Percentiles rank a stretch among this genome's conserved stretches.
phyloP scores from a whole-genome alignment of 192 early-diverging fungal genomes.

The Backusella luteola region DNA sequence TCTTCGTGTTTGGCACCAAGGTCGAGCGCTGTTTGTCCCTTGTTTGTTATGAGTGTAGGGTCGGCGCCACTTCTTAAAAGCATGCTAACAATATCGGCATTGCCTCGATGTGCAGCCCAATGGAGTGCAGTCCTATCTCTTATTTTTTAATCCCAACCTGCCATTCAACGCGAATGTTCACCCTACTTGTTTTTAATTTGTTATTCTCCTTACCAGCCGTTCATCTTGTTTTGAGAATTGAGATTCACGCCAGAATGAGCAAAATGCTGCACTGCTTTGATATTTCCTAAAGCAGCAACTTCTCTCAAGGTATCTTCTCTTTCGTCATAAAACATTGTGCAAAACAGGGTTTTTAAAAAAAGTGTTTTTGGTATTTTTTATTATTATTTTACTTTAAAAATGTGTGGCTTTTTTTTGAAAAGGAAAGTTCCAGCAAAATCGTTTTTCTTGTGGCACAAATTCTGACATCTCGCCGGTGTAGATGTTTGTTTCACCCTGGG shows the following conservation, averaged over 20 bases:
- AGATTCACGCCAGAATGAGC: constrained; percentile 63
- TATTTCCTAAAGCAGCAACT: constrained; percentile 65
- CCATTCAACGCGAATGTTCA: not conserved
- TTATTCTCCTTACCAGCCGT: constrained; percentile 51
- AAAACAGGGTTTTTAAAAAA: not conserved
- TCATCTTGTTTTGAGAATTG: constrained; percentile 72
- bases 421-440: not conserved
- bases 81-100: constrained; percentile 53
- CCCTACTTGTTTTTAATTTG: not conserved
- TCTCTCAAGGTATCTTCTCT: constrained; percentile 37
- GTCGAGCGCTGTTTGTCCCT: constrained; percentile 61
- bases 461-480: no score
- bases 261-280: constrained; percentile 63
- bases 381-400: not conserved
- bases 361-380: not conserved
- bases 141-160: not conserved
- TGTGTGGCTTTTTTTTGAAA: not conserved
- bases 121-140: constrained; percentile 62
- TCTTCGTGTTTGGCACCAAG: constrained; percentile 49
- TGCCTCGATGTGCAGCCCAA: constrained; percentile 72
- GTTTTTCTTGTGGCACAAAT: not conserved
- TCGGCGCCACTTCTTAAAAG: constrained; percentile 70
- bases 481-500: no score
- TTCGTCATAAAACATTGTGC: constrained; percentile 29
- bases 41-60: constrained; percentile 49